A percentile compares a stretch with the other conserved stretches of the same genome.
Evolutionary conservation across 2,329 filamentous ascomycete genomes (phyloP).

Genomic region (Aspergillus clavatus): DNA sequence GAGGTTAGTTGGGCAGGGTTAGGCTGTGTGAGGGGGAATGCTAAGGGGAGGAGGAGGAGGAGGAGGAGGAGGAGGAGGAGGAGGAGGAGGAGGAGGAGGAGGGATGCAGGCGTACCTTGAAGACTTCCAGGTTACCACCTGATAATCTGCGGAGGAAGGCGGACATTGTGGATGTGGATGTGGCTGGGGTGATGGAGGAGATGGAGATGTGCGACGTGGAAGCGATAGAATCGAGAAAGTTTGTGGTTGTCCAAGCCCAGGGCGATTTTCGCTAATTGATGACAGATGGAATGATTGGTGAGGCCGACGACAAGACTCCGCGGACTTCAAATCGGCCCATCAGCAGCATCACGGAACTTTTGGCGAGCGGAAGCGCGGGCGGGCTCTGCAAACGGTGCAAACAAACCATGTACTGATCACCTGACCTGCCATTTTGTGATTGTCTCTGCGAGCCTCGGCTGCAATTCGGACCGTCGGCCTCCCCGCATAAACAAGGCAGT

Average conservation of each 20-base stretch:
- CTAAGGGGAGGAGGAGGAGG: no score
- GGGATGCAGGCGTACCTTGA: constrained; percentile 62
- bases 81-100: no score
- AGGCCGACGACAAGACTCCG: not conserved
- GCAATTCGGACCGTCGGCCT: constrained; percentile 3
- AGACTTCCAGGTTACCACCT: constrained; percentile 86
- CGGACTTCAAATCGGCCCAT: not conserved
- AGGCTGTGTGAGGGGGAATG: not conserved
- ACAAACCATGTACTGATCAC: constrained; percentile 12
- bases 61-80: no score
- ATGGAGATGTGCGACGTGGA: not conserved
- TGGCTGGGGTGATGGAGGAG: constrained; percentile 2
- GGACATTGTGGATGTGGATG: constrained; percentile 28
- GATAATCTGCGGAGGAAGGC: constrained; percentile 55
- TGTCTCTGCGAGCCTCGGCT: constrained; percentile 18
- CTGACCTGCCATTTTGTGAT: constrained; percentile 7
- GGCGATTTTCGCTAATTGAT: no score
- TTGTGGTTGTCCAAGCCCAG: no score
- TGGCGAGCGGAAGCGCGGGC: constrained; percentile 4
- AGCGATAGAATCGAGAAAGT: not conserved
- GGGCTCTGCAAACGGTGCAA: constrained; percentile 16
- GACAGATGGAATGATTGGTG: no score
- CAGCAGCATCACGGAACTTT: constrained; percentile 13
- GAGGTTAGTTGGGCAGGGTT: not conserved
- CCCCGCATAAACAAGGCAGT: constrained; percentile 14